Percentiles rank a stretch among this genome's conserved stretches.
Evolutionary conservation across 2,329 filamentous ascomycete species (phyloP).

Genomic region (Fusarium gaditjirri): DNA sequence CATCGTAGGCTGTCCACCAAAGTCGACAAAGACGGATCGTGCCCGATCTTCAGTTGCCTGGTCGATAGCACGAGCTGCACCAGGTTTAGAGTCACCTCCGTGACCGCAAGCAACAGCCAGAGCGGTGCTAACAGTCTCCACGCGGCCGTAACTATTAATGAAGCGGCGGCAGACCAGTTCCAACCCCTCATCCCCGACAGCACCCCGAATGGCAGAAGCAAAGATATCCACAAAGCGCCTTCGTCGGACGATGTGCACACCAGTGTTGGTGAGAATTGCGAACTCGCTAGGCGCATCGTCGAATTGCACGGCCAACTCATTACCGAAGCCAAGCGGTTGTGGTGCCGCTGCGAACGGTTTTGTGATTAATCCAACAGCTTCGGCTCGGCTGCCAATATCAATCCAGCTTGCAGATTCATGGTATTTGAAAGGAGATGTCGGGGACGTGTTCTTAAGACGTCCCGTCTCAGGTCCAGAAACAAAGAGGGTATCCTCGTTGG

Average conservation of each 20-base stretch:
- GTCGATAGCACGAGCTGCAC: constrained; percentile 81
- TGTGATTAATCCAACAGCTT: constrained; percentile 83
- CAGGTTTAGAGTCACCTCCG: constrained; percentile 77
- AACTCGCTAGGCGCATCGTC: constrained; percentile 85
- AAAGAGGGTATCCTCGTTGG: constrained; percentile 77
- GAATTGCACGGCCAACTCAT: constrained; percentile 96
- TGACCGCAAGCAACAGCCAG: constrained; percentile 95
- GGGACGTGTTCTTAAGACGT: constrained; percentile 73
- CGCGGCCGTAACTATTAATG: constrained; percentile 84
- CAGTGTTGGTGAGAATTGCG: constrained; percentile 90
- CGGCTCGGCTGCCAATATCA: constrained; percentile 75
- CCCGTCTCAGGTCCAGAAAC: constrained; percentile 89
- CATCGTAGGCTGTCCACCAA: constrained; percentile 86
- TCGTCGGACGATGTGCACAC: constrained; percentile 86
- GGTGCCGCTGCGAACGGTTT: constrained; percentile 75
- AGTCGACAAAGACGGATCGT: constrained; percentile 88
- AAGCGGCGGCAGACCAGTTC: constrained; percentile 87
- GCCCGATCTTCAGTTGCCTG: constrained; percentile 87
- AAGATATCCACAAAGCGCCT: constrained; percentile 92
- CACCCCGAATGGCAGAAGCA: constrained; percentile 79
- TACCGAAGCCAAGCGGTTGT: constrained; percentile 84
- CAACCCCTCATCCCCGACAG: constrained; percentile 80
- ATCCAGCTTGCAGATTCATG: constrained; percentile 86
- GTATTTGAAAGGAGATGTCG: constrained; percentile 67
- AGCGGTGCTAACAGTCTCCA: constrained; percentile 89